Evolutionary conservation across 1,284 basidiomycete species (phyloP).

Genomic region (Neotropicomus parvogracilis): DNA sequence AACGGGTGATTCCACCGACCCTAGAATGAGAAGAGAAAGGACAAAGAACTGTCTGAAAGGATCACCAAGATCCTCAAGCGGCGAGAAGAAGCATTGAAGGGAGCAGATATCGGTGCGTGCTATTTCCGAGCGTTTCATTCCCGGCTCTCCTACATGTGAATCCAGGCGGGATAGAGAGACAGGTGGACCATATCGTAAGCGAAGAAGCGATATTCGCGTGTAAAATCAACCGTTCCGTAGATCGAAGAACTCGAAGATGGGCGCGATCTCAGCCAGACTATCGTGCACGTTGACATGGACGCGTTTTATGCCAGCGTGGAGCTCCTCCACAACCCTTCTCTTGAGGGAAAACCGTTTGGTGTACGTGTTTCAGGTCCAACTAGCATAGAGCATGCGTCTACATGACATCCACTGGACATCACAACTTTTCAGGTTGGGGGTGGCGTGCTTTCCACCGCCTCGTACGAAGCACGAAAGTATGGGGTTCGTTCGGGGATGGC

Average conservation of each 20-base stretch:
- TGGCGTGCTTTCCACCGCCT: conserved; percentile 83
- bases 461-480: conserved; percentile 87
- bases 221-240: conserved; percentile 37
- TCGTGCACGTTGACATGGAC: conserved; percentile 88
- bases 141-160: not conserved
- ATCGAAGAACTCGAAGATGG: conserved; percentile 71
- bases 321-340: conserved; percentile 72
- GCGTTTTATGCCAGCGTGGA: conserved; percentile 76
- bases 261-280: conserved; percentile 77
- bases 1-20: conserved; percentile 8
- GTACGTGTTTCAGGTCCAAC: conserved; percentile 45
- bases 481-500: conserved; percentile 90
- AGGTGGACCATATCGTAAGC: conserved; percentile 28
- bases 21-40: conserved; percentile 80
- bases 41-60: conserved; percentile 72
- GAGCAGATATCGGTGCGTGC: conserved; percentile 57
- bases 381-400: not conserved
- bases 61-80: conserved; percentile 64
- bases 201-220: conserved; percentile 36
- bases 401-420: not conserved
- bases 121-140: not conserved
- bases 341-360: conserved; percentile 84
- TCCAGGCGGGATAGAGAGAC: conserved; percentile 28
- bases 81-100: conserved; percentile 58
- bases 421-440: conserved; percentile 54